A percentile compares a stretch with the other conserved stretches of the same genome.
Evolutionary conservation across 2,329 filamentous ascomycete genomes (phyloP).

Genomic region (Amesomyces nigricolor): DNA sequence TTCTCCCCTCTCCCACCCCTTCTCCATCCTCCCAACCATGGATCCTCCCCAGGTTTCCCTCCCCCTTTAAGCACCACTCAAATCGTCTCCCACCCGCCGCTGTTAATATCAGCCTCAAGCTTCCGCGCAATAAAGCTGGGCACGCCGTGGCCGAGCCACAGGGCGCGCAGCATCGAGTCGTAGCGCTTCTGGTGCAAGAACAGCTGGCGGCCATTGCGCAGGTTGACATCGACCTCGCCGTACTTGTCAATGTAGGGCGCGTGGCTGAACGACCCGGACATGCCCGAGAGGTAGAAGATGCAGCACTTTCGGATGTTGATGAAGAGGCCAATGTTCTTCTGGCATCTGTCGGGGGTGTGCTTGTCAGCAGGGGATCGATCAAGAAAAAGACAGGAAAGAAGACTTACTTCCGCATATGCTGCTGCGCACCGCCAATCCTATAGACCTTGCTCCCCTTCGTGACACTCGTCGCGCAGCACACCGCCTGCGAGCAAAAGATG

Average conservation of each 20-base stretch:
- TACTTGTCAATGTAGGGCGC: constrained; percentile 95
- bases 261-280: constrained; percentile 74
- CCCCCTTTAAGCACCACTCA: constrained; percentile 26
- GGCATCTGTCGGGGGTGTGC: constrained; percentile 58
- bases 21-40: background rate
- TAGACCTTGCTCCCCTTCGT: constrained; percentile 37
- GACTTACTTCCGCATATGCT: constrained; percentile 76
- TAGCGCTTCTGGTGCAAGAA: constrained; percentile 93
- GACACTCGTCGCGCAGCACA: constrained; percentile 74
- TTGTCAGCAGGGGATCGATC: background rate
- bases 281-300: constrained; percentile 77
- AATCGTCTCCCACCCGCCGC: constrained; percentile 92
- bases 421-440: constrained; percentile 73
- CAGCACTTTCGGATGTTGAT: constrained; percentile 96
- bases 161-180: constrained; percentile 76
- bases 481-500: constrained; percentile 92
- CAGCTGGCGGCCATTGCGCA: constrained; percentile 80
- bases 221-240: constrained; percentile 88
- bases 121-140: constrained; percentile 85
- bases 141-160: constrained; percentile 82
- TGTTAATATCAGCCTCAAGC: constrained; percentile 93
- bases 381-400: background rate
- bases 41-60: too few species aligned
- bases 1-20: background rate
- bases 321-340: constrained; percentile 84